These are phyloP conservation scores for Ceratocystis lukuohia DNA, from an alignment of 2,329 filamentous ascomycete genomes.

Conservation along the genomic window DNA sequence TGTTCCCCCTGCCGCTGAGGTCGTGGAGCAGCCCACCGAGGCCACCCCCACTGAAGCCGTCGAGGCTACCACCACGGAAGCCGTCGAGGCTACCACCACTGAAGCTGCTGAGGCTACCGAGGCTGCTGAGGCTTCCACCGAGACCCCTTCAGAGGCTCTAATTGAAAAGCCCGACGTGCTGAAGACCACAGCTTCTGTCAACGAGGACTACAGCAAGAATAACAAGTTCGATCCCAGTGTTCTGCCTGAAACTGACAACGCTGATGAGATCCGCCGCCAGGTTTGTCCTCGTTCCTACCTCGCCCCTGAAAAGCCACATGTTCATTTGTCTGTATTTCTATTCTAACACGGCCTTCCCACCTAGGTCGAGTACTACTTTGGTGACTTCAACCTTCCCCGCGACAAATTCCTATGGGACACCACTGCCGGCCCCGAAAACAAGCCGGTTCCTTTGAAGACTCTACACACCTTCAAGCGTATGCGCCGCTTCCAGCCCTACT, in stretches of 20 bases:
- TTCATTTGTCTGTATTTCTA: slow-evolving; percentile 6
- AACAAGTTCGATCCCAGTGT: slow-evolving; percentile 57
- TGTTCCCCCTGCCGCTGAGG: slow-evolving; percentile 21
- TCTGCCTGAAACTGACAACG: slow-evolving; percentile 60
- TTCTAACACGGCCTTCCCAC: not conserved
- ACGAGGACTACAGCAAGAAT: slow-evolving; percentile 38
- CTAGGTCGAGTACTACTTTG: slow-evolving; percentile 92
- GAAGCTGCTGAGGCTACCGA: slow-evolving; percentile 12
- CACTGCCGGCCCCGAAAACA: slow-evolving; percentile 67
- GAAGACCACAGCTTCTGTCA: slow-evolving; percentile 33
- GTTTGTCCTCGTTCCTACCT: slow-evolving; percentile 31
- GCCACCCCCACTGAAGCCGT: slow-evolving; percentile 23
- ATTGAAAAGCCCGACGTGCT: slow-evolving; percentile 27
- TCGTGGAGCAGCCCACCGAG: slow-evolving; percentile 22
- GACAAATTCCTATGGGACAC: slow-evolving; percentile 78
- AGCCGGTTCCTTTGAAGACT: slow-evolving; percentile 62
- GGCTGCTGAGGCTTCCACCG: slow-evolving; percentile 17
- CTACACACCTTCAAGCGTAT: slow-evolving; percentile 90
- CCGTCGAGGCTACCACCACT: slow-evolving; percentile 19
- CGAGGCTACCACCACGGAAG: slow-evolving; percentile 17
- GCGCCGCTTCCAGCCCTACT: slow-evolving; percentile 83
- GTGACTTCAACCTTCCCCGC: slow-evolving; percentile 73
- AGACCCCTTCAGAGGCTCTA: slow-evolving; percentile 24
- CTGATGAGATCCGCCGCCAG: slow-evolving; percentile 69
- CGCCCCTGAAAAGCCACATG: not conserved